Base-by-base conservation (phyloP, 2,329 filamentous ascomycete genomes). In the Epichloe hybrida region DNA sequence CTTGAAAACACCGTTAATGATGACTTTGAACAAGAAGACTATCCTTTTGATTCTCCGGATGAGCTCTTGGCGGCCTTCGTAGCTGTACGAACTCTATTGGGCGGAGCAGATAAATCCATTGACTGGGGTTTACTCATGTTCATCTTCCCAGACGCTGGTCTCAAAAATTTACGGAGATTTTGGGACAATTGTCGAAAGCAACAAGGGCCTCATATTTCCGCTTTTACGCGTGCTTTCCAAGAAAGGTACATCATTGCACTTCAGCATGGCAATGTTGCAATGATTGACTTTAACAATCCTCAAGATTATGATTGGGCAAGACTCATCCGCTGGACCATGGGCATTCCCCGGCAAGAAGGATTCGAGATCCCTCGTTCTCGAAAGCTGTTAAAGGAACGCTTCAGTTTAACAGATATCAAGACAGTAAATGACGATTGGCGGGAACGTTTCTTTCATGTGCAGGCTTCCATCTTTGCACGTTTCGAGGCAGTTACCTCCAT, bases 241-340 rank as follows among this genome's bases (percentile, higher is more conserved):
- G 70, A 77, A 15, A 72, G 71, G 7, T 87, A 86, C 57, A 66
- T 88, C 5, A 65, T 72, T 45, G 84, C 84, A 0, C 88, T 88
- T 56, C 76, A 81, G 55, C 72, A 70, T 2, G 75, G 75, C 8
- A 73, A 83, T 54, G 56, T 90, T 1, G 74, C 80, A 2, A 63
- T 71, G 2, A 70, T 90, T 20, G 71, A 88, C 61, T 86, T 78
- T 55, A 73, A 85, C 48, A 67, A 84, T 44, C 72, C 81, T 0
- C 63, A 75, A 39, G 72, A 74, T 2, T 88, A 87, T 53, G 82
- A 90, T 59, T 89, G 86, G 84, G 66, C 70, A 9, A 65, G 63
- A 4, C 64, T 90, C 5, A 75, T 89, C 45, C 70, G 75, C 37
- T 91, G 86, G 86, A 75, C 81, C 1, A 68, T 79, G 55, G 70